Conservation (phyloP, 805 yeast species). For the Nakazawaea holstii region DNA sequence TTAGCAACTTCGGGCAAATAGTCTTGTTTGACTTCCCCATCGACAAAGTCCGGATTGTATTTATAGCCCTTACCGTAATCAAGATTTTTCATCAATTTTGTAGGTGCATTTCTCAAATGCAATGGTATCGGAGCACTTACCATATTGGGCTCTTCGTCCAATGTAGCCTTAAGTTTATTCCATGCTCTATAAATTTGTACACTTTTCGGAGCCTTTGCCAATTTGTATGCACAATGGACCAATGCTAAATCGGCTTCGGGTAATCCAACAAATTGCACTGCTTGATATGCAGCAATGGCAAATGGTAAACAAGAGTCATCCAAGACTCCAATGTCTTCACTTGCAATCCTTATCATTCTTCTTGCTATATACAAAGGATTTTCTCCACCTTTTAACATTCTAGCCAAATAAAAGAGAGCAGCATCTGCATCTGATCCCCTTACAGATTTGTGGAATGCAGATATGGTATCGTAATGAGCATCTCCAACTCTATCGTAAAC, state of each 20-base stretch:
- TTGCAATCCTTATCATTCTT: constrained; percentile 89
- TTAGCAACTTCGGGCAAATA: constrained; percentile 65
- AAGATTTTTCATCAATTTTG: constrained; percentile 78
- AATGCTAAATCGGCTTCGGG: constrained; percentile 89
- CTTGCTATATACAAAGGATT: constrained; percentile 87
- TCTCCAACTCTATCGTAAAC: constrained; percentile 87
- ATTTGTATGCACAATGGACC: constrained; percentile 90
- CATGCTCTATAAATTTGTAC: constrained; percentile 83
- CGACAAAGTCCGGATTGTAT: constrained; percentile 75
- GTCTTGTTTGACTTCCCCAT: constrained; percentile 69
- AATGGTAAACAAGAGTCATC: constrained; percentile 84
- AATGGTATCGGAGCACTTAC: constrained; percentile 65
- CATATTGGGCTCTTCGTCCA: constrained; percentile 52
- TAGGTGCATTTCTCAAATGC: constrained; percentile 94
- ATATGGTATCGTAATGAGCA: constrained; percentile 88
- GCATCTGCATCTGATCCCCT: constrained; percentile 92
- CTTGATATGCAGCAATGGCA: constrained; percentile 79
- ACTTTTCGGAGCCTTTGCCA: constrained; percentile 82
- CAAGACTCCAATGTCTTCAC: constrained; percentile 86
- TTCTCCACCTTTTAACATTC: constrained; percentile 93
- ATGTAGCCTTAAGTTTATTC: constrained; percentile 53
- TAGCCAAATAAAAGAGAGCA: constrained; percentile 75
- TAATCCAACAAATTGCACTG: constrained; percentile 85
- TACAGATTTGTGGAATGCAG: constrained; percentile 91
- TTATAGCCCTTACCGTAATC: constrained; percentile 85